Evolutionary conservation across 78 protist genomes (phyloP), one percentile per base, ranked within the genome.

Genomic region (Dictyostelium purpureum): DNA sequence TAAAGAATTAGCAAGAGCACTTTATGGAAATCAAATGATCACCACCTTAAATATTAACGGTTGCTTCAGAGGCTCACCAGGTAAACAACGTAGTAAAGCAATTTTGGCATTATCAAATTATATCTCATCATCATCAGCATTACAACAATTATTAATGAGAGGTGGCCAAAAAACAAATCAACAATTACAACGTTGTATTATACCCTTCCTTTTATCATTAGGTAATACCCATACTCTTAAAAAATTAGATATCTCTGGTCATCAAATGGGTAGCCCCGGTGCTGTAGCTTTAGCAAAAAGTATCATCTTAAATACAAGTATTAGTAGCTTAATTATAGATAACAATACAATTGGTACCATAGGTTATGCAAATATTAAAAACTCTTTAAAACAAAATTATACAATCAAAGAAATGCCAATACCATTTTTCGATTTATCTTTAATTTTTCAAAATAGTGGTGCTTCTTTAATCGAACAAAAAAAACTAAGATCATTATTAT

Each of bases 301-400:
- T 3, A 67, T 82, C 79, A 69, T 69, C 0, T 52, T 69, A 26
- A 82, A 82, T 42, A 56, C 57, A 54, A 70, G 80, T 6, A 67
- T 82, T 4, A 16, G 71, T 5, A 82, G 70, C 0, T 10, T 82
- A 4, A 2, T 70, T 1, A 6, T 43, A 0, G 90, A 82, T 31
- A 52, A 82, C 66, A 82, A 82, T 19, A 24, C 61, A 16, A 51
- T 82, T 28, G 90, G 90, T 42, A 43, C 81, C 7, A 59, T 82
- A 7, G 90, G 90, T 49, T 67, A 56, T n/a, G 90, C 90, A 5
- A 71, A 70, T 61, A 37, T 82, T 28, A 82, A 82, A 47, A 70
- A 70, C 66, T 54, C 90, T 11, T 77, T 82, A 31, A 67, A 70
- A 54, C 79, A 70, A 56, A 82, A 82, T 47, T 82, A 82, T 31